Conservation (phyloP, 2,329 filamentous ascomycete species). For the Raffaelea albimanens region DNA sequence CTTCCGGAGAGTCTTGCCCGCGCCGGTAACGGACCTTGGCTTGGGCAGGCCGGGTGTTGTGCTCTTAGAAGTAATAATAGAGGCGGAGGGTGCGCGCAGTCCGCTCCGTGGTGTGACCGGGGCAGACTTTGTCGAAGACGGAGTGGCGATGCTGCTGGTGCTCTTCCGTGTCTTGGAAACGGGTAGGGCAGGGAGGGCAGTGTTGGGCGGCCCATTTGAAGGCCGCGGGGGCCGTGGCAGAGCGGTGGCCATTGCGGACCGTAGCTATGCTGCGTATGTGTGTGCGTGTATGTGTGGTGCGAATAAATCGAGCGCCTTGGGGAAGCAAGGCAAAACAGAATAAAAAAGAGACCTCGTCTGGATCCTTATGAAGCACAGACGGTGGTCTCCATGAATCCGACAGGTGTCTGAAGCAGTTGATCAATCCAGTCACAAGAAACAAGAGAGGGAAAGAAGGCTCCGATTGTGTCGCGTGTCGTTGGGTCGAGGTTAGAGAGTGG, state of each 20-base stretch:
- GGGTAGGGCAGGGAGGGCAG: constrained; percentile 65
- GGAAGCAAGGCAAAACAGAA: no score
- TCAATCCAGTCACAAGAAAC: background rate
- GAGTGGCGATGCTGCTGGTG: constrained; percentile 34
- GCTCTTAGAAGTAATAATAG: constrained; percentile 28
- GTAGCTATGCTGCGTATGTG: no score
- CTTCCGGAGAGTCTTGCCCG: constrained; percentile 68
- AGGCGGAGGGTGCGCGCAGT: constrained; percentile 11
- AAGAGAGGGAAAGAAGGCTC: background rate
- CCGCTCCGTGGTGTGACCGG: constrained; percentile 37
- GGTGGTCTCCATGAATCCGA: constrained; percentile 7
- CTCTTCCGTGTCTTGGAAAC: constrained; percentile 63
- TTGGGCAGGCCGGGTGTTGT: constrained; percentile 46
- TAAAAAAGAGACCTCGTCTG: background rate
- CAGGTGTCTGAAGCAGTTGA: background rate
- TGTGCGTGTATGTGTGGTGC: no score
- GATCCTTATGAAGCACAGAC: constrained; percentile 2
- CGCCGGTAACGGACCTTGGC: constrained; percentile 42
- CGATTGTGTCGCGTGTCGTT: background rate
- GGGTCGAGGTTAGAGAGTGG: background rate
- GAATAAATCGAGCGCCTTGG: no score
- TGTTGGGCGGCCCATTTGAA: constrained; percentile 60
- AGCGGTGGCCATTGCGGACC: constrained; percentile 48
- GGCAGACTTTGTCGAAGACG: constrained; percentile 43
- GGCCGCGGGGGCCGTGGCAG: constrained; percentile 59